Conservation (phyloP, 2,329 filamentous ascomycete genomes). For the Cordyceps farinosa region DNA sequence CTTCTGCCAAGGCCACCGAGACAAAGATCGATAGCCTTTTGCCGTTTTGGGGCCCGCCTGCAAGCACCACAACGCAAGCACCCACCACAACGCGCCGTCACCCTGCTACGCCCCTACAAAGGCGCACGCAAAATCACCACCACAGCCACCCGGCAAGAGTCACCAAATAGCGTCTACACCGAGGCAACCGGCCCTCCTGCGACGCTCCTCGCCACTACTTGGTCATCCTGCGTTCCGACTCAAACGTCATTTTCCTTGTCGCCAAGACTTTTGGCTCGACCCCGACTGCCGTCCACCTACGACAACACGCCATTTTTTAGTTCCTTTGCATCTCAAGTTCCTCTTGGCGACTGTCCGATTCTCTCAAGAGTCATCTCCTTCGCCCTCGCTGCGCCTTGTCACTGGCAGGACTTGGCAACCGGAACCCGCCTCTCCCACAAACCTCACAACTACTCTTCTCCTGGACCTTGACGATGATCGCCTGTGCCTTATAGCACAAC, state of each 20-base stretch:
- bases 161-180: background rate
- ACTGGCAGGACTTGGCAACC: background rate
- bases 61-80: conserved; percentile 1
- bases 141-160: conserved; percentile 5
- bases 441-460: background rate
- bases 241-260: conserved; percentile 9
- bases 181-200: background rate
- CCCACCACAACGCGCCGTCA: background rate
- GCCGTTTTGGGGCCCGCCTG: conserved; percentile 5
- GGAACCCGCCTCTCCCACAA: background rate
- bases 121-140: conserved; percentile 8
- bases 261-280: conserved; percentile 3
- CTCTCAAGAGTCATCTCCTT: background rate
- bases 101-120: background rate
- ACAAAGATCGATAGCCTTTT: conserved; percentile 12
- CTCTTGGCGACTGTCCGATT: background rate
- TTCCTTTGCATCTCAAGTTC: background rate
- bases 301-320: background rate
- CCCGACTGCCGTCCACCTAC: background rate
- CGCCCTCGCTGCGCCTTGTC: background rate
- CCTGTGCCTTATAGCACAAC: conserved; percentile 34
- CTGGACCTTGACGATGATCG: conserved; percentile 30
- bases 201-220: conserved; percentile 1
- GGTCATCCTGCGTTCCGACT: background rate
- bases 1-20: conserved; percentile 6